Base-by-base conservation (phyloP, 345 rosid species). In the Pistacia integerrima region DNA sequence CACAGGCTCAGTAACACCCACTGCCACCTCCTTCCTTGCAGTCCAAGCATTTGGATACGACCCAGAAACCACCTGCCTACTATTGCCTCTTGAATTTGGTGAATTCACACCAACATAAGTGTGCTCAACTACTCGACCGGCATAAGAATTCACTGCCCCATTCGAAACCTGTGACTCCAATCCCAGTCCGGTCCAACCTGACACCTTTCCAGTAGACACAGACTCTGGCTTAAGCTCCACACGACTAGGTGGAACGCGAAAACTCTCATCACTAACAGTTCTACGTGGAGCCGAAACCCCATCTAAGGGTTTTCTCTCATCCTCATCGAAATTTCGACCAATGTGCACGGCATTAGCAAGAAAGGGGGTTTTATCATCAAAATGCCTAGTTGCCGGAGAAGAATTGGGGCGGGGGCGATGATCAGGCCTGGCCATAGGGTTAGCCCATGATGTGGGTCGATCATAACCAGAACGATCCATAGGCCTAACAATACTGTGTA, bases 241-340 rank as follows among this genome's bases (percentile, higher is more conserved):
- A 33, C 77, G 83, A 69, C 76, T 77, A 30, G 84, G 63, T 0
- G 83, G 73, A 30, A 64, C 80, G 20, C 74, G 62, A 66, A 90
- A 82, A 74, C 89, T 85, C 67, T 91, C 93, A 81, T 93, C 97
- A 66, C 85, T 81, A 20, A 91, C 73, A 8, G 81, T 85, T 74
- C 88, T 83, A n/a, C 97, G 90, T 0, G 95, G 89, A 12, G 77
- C 88, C 0, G 90, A 88, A 60, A 78, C 77, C 67, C 97, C 91
- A 82, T 92, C 95, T 22, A 91, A 84, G 4, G 95, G 97, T 82
- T 86, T 93, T 48, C 97, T 82, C 76, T 93, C 98, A 68, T 93
- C 98, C 83, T 93, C 98, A 51, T 79, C 95, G 46, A 93, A 93
- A 77, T 90, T 84, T 20, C 93, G 90, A 52, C 95, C 98, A 67